Conservation (phyloP, 352 stramenopile species). For the Globisporangium heterothallicum region DNA sequence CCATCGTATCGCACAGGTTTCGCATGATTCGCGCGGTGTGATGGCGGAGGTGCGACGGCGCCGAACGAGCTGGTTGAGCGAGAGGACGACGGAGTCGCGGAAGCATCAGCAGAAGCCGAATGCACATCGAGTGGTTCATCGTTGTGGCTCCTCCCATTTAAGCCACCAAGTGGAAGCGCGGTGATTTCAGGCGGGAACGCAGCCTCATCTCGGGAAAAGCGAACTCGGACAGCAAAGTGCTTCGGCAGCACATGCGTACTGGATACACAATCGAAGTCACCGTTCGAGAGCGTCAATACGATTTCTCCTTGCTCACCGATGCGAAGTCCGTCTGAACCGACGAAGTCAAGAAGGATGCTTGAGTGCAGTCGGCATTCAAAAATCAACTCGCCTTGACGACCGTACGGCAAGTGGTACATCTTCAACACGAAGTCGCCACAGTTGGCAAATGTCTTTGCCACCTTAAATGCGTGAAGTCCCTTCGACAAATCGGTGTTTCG, state of each 20-base stretch:
- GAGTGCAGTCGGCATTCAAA: constrained; percentile 71
- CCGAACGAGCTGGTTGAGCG: constrained; percentile 13
- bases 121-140: background rate
- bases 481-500: constrained; percentile 52
- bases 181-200: constrained; percentile 40
- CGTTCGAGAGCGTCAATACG: constrained; percentile 52
- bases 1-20: constrained; percentile 71
- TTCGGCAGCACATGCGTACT: constrained; percentile 59
- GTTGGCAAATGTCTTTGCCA: constrained; percentile 50
- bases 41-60: background rate
- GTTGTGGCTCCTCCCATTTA: constrained; percentile 18
- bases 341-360: constrained; percentile 61
- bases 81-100: background rate
- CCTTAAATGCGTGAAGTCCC: constrained; percentile 57
- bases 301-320: constrained; percentile 29
- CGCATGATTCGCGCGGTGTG: constrained; percentile 14
- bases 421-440: constrained; percentile 73
- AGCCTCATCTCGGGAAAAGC: constrained; percentile 41
- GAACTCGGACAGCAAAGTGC: constrained; percentile 55
- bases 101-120: constrained; percentile 1
- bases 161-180: constrained; percentile 14
- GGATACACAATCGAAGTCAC: constrained; percentile 83
- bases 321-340: constrained; percentile 18
- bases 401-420: constrained; percentile 88
- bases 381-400: constrained; percentile 74